Evolutionary conservation across 345 rosid genomes (phyloP).

Genomic region (Bretschneidera sinensis): DNA sequence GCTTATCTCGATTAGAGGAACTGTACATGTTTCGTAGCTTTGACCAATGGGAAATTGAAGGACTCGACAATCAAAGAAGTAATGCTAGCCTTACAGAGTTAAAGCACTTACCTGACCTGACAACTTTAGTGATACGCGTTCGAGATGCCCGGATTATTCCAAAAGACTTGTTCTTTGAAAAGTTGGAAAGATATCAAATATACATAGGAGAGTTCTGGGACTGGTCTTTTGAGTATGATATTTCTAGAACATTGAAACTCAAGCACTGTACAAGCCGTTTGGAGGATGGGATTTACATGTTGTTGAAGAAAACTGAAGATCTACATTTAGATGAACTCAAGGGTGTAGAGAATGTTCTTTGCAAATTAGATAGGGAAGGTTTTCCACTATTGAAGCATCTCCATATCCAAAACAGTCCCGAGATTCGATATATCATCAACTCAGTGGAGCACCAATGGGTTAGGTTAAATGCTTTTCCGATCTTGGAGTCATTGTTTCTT

Average conservation of each 20-base stretch:
- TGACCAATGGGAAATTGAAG: constrained; percentile 25
- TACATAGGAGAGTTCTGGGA: constrained; percentile 11
- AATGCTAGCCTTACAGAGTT: too few species aligned
- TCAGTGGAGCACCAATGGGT: background rate
- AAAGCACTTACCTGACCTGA: constrained; percentile 7
- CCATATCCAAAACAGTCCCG: background rate
- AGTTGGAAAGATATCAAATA: too few species aligned
- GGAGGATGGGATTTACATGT: constrained; percentile 2
- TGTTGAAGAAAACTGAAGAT: constrained; percentile 10
- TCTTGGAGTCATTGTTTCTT: constrained; percentile 22
- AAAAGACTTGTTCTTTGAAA: too few species aligned
- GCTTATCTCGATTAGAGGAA: constrained; percentile 27
- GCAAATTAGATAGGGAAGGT: too few species aligned
- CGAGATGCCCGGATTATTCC: constrained; percentile 5
- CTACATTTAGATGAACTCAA: too few species aligned
- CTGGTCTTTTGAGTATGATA: constrained; percentile 6
- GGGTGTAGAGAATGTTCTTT: too few species aligned
- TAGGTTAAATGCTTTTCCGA: background rate
- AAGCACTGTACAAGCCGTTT: constrained; percentile 4
- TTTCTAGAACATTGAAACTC: constrained; percentile 14
- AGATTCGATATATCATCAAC: background rate
- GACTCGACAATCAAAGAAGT: background rate
- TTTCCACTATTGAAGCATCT: too few species aligned
- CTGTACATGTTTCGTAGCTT: constrained; percentile 22
- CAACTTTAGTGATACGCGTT: constrained; percentile 7